Evolutionary conservation across 2,329 filamentous ascomycete genomes (phyloP).

Genomic region (Ilyonectria destructans): DNA sequence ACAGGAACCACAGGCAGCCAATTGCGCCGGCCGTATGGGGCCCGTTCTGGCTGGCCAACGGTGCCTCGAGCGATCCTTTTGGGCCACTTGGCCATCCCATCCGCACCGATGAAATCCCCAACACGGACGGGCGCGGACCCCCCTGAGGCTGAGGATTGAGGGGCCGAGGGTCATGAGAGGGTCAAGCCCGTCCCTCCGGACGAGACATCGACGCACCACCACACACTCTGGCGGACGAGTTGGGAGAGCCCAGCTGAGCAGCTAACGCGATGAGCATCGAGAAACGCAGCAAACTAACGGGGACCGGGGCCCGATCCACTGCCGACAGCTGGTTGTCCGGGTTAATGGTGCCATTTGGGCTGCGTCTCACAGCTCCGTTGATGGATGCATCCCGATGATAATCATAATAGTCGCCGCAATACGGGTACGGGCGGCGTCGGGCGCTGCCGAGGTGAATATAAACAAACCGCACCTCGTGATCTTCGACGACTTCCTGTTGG

Average conservation of each 20-base stretch:
- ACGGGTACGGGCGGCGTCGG: slow-evolving; percentile 31
- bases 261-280: slow-evolving; percentile 24
- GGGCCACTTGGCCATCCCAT: slow-evolving; percentile 4
- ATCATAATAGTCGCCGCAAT: slow-evolving; percentile 22
- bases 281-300: slow-evolving; percentile 34
- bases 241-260: slow-evolving; percentile 13
- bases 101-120: slow-evolving; percentile 8
- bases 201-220: slow-evolving; percentile 5
- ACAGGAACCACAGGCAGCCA: slow-evolving; percentile 20
- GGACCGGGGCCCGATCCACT: slow-evolving; percentile 36
- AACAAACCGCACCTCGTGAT: slow-evolving; percentile 35
- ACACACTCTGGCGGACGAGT: slow-evolving; percentile 1
- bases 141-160: slow-evolving; percentile 16
- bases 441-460: slow-evolving; percentile 31
- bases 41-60: slow-evolving; percentile 31
- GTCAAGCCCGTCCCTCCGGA: slow-evolving; percentile 6
- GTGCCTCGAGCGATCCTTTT: slow-evolving; percentile 11
- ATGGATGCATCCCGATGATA: slow-evolving; percentile 34
- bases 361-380: slow-evolving; percentile 37
- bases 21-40: slow-evolving; percentile 16
- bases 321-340: slow-evolving; percentile 46
- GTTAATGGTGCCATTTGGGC: slow-evolving; percentile 43
- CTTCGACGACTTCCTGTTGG: slow-evolving; percentile 20
- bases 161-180: neutral
- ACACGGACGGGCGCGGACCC: slow-evolving; percentile 20